Evolutionary conservation across 1,284 basidiomycete genomes (phyloP), one percentile per base, ranked within the genome.

Genomic region (Puccinia horiana): DNA sequence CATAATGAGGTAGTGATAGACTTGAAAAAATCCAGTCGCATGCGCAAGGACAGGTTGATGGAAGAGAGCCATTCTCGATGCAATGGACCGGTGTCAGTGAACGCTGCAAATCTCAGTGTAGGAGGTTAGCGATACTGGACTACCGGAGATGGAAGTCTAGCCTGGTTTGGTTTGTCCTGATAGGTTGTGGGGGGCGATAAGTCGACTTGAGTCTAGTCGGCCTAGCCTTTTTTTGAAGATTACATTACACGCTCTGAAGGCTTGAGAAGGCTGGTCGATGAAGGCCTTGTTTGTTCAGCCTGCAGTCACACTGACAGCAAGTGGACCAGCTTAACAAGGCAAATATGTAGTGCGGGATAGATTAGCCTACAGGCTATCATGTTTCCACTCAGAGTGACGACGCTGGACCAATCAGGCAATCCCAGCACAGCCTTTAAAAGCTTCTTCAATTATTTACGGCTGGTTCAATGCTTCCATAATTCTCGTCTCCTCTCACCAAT

Each of bases 261-360:
- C 29, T 26, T 4, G 35, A 2, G 63, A 65, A 35, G 37, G 63
- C 37, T 4, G 32, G 37, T 35, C 63, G 12, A 65, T 65, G 63
- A 3, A 40, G 18, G 63, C n/a, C 63, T 65, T 16, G 63, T 40
- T 40, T 65, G 63, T 65, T 65, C 63, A 65, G 63, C 63, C 63
- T 65, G 63, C 63, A 65, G 37, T 12, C 63, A 40, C 32, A 20
- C n/a, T 26, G 26, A 61, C 54, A 35, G 32, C 63, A 18, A 40
- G 29, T 42, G 37, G 32, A 12, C 63, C 12, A 65, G 35, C 63
- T 65, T 35, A 65, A 65, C 63, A 65, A 37, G 63, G 63, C 63
- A 65, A 35, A 32, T 61, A 2, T 32, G 9, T 35, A 35, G 58
- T 61, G 14, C 58, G 29, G 32, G 63, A 4, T 37, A 18, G 26